Evolutionary conservation across 2,329 filamentous ascomycete genomes (phyloP).

Genomic region (Xylaria multiplex): DNA sequence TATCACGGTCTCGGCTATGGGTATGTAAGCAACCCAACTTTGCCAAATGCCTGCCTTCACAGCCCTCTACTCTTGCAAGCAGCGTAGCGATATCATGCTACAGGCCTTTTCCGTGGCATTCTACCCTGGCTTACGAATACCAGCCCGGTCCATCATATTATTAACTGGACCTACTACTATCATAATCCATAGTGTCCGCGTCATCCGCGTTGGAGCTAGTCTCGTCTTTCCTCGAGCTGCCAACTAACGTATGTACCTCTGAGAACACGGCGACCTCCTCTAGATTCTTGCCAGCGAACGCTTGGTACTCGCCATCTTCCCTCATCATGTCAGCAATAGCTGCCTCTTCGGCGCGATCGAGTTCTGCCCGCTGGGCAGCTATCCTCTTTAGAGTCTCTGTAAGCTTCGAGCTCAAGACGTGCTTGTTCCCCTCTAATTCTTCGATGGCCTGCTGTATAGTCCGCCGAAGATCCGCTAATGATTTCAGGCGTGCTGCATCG

Average conservation of each 20-base stretch:
- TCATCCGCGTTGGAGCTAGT: constrained; percentile 16
- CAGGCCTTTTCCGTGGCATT: too few relatives aligned
- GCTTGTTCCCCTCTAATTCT: constrained; percentile 29
- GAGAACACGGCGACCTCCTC: constrained; percentile 5
- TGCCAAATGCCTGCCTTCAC: too few relatives aligned
- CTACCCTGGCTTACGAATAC: too few relatives aligned
- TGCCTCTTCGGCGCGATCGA: constrained; percentile 18
- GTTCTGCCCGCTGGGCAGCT: constrained; percentile 16
- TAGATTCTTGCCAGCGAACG: constrained; percentile 19
- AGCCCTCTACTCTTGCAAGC: too few relatives aligned
- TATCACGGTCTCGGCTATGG: too few relatives aligned
- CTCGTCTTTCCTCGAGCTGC: constrained; percentile 12
- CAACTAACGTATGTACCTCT: neutral
- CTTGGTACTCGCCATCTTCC: constrained; percentile 23
- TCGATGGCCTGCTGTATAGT: constrained; percentile 25
- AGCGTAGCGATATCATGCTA: too few relatives aligned
- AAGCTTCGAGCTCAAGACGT: constrained; percentile 17
- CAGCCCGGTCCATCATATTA: too few relatives aligned
- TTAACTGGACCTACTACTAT: neutral
- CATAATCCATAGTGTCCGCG: neutral
- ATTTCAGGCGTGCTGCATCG: constrained; percentile 7
- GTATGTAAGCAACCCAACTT: too few relatives aligned
- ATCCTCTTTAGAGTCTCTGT: constrained; percentile 15
- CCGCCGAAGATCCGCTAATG: constrained; percentile 3
- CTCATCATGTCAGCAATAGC: constrained; percentile 20